Base-by-base conservation (phyloP, 1,284 basidiomycete species). In the Cystobasidium pallidum region DNA sequence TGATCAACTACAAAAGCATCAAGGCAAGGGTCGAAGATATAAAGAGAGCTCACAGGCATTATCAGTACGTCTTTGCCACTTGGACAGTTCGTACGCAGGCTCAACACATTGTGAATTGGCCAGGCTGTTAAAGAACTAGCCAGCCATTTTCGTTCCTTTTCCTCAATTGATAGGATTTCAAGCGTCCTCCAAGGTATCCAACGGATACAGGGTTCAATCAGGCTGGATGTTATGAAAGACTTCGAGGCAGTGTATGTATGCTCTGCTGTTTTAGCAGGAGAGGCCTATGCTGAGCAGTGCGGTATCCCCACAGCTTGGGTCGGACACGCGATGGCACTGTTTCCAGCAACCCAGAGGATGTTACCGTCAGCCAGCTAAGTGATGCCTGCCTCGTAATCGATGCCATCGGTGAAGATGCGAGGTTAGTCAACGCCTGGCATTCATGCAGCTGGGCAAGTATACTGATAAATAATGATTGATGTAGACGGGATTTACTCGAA, bases 51-150 rank as follows among this genome's bases (percentile, higher is more conserved):
- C 91, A 0, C 87, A 91, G 75, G 90, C 89, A 0, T 83, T 95
- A 47, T 85, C 87, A 28, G 92, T 93, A 81, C 77, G 67, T 47
- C 26, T 4, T 21, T 11, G 83, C 81, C 13, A 51, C 49, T 15
- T 24, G 2, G 21, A 26, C n/a, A 43, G 39, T 30, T 24, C n/a
- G 13, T n/a, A 24, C 24, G 19, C 6, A 61, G 3, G n/a, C 58
- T 30, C 1, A 28, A n/a, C n/a, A 21, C 13, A 17, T 43, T 58
- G 61, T 30, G 39, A 8, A 41, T 10, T 54, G 39, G 21, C 39
- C 21, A 94, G 89, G 92, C 91, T n/a, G 89, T 94, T 49, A 91
- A 91, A 75, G 87, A 94, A 78, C 88, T 97, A 8, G 86, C 90
- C 0, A 82, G 84, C 0, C 86, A 88, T 3, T 91, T 97, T 82